These are phyloP conservation scores for Exserohilum rostratum DNA, from an alignment of 2,329 filamentous ascomycete species.

Conservation along the genomic window DNA sequence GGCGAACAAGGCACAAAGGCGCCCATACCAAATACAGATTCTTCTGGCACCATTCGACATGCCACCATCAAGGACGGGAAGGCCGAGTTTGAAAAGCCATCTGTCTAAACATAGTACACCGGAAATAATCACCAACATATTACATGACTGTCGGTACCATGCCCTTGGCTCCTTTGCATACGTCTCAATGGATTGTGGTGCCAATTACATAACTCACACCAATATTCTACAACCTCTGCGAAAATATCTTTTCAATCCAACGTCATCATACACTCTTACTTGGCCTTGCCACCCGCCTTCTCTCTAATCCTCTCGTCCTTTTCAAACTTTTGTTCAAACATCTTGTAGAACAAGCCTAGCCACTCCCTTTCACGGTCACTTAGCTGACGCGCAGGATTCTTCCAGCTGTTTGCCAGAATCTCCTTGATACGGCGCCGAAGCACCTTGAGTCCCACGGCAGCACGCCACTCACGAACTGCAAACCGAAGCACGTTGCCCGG, in stretches of 20 bases:
- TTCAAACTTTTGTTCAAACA: conserved; percentile 40
- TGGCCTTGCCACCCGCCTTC: conserved; percentile 35
- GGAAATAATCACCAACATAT: background rate
- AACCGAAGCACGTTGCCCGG: conserved; percentile 89
- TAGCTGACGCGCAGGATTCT: conserved; percentile 52
- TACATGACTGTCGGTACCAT: background rate
- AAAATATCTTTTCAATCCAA: too few species aligned
- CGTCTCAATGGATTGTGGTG: background rate
- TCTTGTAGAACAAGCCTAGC: conserved; percentile 46
- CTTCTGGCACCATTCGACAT: conserved; percentile 28
- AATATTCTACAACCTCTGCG: background rate
- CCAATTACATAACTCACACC: too few species aligned
- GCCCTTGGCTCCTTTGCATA: too few species aligned
- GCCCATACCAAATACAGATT: conserved; percentile 22
- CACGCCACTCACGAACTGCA: conserved; percentile 85
- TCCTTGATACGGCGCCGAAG: conserved; percentile 76
- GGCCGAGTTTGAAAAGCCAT: conserved; percentile 30
- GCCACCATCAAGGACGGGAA: conserved; percentile 38
- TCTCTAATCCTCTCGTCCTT: conserved; percentile 43
- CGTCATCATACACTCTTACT: conserved; percentile 15
- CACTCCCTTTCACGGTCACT: conserved; percentile 50
- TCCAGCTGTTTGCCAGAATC: conserved; percentile 74
- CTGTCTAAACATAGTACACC: conserved; percentile 1
- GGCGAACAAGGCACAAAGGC: conserved; percentile 21
- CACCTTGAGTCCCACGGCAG: conserved; percentile 85